A percentile compares a stretch with the other conserved stretches of the same genome.
phyloP scores from a whole-genome alignment of 768 basidiomycete species.

The Pleurotus djamor region DNA sequence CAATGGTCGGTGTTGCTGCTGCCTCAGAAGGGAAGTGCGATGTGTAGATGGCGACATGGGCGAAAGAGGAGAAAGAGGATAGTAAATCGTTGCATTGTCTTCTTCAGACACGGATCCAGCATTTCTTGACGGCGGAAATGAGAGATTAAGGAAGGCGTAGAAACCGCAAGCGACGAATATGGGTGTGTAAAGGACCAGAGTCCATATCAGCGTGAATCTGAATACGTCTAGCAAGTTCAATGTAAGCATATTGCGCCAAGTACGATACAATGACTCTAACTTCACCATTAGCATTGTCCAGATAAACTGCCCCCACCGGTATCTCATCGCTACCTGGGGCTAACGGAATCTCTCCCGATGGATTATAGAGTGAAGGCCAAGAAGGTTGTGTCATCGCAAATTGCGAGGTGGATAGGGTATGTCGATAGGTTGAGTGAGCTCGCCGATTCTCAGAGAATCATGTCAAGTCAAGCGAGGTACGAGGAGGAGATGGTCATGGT shows the following conservation, averaged over 20 bases:
- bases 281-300: constrained; percentile 37
- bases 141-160: constrained; percentile 52
- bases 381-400: constrained; percentile 13
- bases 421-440: background rate
- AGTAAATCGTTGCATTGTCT: constrained; percentile 3
- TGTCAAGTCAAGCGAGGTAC: background rate
- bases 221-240: constrained; percentile 38
- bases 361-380: constrained; percentile 53
- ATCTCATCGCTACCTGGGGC: constrained; percentile 35
- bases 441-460: background rate
- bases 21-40: background rate
- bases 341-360: constrained; percentile 44
- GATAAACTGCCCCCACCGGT: constrained; percentile 40
- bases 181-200: constrained; percentile 46
- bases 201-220: constrained; percentile 54
- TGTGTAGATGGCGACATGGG: background rate
- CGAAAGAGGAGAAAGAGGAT: constrained; percentile 11
- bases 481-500: background rate
- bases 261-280: background rate
- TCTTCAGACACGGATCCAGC: constrained; percentile 2
- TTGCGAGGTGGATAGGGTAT: background rate
- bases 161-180: constrained; percentile 45
- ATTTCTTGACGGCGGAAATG: constrained; percentile 36
- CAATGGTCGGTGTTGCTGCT: constrained; percentile 6
- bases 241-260: background rate